Percentiles rank a stretch among this genome's conserved stretches.
phyloP scores from a whole-genome alignment of 2,329 filamentous ascomycete genomes.

The Aureobasidium sp. region DNA sequence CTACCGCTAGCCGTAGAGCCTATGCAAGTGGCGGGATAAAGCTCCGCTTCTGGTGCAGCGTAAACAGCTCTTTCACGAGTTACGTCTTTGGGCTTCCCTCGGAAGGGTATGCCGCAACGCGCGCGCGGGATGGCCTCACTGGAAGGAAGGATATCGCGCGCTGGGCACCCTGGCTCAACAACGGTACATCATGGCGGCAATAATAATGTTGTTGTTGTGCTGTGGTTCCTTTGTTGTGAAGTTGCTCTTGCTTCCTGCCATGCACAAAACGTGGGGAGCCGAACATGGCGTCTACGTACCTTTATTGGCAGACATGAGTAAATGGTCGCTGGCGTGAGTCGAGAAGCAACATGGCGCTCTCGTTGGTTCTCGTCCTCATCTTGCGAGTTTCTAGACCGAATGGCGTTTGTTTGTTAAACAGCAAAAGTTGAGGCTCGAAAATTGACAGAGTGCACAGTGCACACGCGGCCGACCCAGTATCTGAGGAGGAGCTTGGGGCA shows the following conservation, averaged over 20 bases:
- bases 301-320: not conserved
- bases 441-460: not conserved
- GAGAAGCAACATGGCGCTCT: not conserved
- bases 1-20: not conserved
- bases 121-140: not conserved
- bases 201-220: not conserved
- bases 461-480: not conserved
- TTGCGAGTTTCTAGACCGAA: not conserved
- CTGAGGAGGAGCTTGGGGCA: not conserved
- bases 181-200: not conserved
- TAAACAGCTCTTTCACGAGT: not conserved
- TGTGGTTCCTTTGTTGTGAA: not conserved
- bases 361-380: not conserved
- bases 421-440: not conserved
- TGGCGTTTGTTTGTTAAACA: not conserved
- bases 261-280: constrained; percentile 3
- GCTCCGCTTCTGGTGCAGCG: not conserved
- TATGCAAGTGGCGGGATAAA: not conserved
- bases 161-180: not conserved
- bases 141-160: not conserved
- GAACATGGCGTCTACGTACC: not conserved
- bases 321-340: not conserved
- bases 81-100: not conserved
- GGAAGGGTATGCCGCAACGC: not conserved
- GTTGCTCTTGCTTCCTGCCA: not conserved